Conservation (phyloP, 768 basidiomycete genomes). For the Xerocomus potaroensis region DNA sequence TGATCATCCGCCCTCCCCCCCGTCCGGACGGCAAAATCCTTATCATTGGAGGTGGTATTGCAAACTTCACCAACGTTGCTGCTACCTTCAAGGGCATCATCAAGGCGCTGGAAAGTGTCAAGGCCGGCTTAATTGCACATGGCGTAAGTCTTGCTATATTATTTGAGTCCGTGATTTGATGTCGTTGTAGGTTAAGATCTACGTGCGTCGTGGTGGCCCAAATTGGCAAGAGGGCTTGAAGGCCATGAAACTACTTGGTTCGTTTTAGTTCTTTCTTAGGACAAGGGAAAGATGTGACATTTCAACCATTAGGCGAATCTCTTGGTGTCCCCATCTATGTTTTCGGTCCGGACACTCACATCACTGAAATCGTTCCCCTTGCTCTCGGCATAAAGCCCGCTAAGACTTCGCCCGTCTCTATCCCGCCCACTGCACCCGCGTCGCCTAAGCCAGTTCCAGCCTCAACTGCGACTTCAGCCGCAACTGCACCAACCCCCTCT, state of each 20-base stretch:
- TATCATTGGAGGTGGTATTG: conserved; percentile 99
- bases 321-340: conserved; percentile 97
- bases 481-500: conserved; percentile 35
- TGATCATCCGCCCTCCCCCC: conserved; percentile 88
- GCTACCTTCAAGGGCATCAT: conserved; percentile 99
- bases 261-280: background rate
- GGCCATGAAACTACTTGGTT: conserved; percentile 92
- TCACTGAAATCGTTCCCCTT: conserved; percentile 97
- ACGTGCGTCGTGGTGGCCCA: conserved; percentile 95
- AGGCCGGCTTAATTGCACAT: conserved; percentile 67
- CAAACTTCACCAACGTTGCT: conserved; percentile 99
- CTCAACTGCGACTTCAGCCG: conserved; percentile 29
- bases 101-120: conserved; percentile 91
- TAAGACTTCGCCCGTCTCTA: conserved; percentile 30
- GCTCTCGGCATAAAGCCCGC: conserved; percentile 72
- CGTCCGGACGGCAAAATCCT: conserved; percentile 91
- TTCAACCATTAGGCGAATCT: conserved; percentile 56
- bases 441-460: conserved; percentile 31
- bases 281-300: background rate
- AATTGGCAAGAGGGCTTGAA: conserved; percentile 99
- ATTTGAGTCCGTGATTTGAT: too few species aligned
- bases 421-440: conserved; percentile 46
- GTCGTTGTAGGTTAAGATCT: conserved; percentile 88
- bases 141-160: conserved; percentile 15
- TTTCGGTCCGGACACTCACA: conserved; percentile 97